A percentile compares a stretch with the other conserved stretches of the same genome.
Evolutionary conservation across 2,329 filamentous ascomycete species (phyloP).

Genomic region (Xylaria sp.): DNA sequence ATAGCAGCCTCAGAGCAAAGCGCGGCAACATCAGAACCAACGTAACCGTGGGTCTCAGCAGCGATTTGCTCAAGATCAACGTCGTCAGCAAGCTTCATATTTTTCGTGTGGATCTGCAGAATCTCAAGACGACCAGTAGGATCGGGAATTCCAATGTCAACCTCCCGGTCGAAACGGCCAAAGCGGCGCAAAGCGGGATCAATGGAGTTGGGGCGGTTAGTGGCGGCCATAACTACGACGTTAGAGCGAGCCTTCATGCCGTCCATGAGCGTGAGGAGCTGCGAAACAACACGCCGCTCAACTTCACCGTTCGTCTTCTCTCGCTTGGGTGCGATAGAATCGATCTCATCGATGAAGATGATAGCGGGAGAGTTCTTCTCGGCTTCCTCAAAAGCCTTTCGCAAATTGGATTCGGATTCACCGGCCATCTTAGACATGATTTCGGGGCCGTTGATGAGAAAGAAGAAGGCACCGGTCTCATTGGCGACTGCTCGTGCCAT

Average conservation of each 20-base stretch:
- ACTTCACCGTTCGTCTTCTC: constrained; percentile 99
- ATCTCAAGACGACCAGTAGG: constrained; percentile 99
- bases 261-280: constrained; percentile 96
- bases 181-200: constrained; percentile 97
- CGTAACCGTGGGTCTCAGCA: constrained; percentile 97
- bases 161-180: constrained; percentile 98
- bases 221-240: constrained; percentile 98
- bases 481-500: constrained; percentile 99
- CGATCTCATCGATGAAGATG: constrained; percentile 99
- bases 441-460: constrained; percentile 98
- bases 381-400: constrained; percentile 99
- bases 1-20: constrained; percentile 99
- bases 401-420: constrained; percentile 97
- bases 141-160: constrained; percentile 98
- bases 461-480: constrained; percentile 99
- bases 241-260: constrained; percentile 99
- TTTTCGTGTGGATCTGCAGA: constrained; percentile 99
- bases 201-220: constrained; percentile 98
- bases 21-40: constrained; percentile 97
- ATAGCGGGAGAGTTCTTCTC: constrained; percentile 99
- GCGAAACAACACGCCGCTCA: constrained; percentile 97
- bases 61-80: constrained; percentile 98
- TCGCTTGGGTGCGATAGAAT: constrained; percentile 99
- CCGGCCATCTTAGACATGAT: constrained; percentile 99
- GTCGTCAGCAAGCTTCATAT: constrained; percentile 99